Percentiles rank a stretch among this genome's conserved stretches.
Evolutionary conservation across 495 filamentous ascomycete genomes (phyloP).

Genomic region (Saxispiralis lemnorum): DNA sequence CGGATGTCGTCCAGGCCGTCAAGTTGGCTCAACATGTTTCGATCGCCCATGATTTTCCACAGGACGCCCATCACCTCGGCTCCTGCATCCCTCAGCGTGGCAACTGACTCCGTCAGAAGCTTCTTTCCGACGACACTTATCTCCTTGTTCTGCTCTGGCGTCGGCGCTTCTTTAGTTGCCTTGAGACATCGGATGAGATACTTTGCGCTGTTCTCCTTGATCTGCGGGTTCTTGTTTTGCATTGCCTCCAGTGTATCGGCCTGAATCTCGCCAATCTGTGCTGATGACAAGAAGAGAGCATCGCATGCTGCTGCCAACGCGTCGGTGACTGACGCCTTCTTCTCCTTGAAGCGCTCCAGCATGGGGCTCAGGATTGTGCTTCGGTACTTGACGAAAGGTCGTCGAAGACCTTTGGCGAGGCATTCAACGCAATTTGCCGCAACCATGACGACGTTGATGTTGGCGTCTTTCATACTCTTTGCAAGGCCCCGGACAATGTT

Average conservation of each 20-base stretch:
- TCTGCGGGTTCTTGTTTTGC: constrained; percentile 87
- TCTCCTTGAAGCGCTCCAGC: constrained; percentile 89
- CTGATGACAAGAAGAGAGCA: constrained; percentile 56
- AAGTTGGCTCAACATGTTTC: constrained; percentile 89
- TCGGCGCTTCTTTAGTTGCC: constrained; percentile 64
- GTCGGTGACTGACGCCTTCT: constrained; percentile 80
- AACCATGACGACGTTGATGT: constrained; percentile 82
- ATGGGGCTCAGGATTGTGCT: constrained; percentile 65
- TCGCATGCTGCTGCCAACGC: constrained; percentile 73
- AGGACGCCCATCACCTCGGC: constrained; percentile 84
- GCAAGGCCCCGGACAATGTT: constrained; percentile 68
- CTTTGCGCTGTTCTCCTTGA: constrained; percentile 84
- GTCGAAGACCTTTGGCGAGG: constrained; percentile 74
- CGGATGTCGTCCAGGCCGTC: constrained; percentile 90
- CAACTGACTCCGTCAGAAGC: constrained; percentile 71
- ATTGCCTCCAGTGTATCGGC: constrained; percentile 77
- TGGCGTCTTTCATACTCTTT: constrained; percentile 97
- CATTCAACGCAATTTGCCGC: constrained; percentile 88
- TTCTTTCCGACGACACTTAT: constrained; percentile 80
- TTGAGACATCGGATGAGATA: constrained; percentile 78
- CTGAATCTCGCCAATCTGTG: constrained; percentile 61
- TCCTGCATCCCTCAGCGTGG: constrained; percentile 67
- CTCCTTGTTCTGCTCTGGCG: constrained; percentile 61
- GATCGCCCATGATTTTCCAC: constrained; percentile 97
- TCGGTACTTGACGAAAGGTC: constrained; percentile 63